Percentiles rank a stretch among this genome's conserved stretches.
Evolutionary conservation across 352 stramenopile genomes (phyloP).

Genomic region (Globisporangium cylindrosporum): DNA sequence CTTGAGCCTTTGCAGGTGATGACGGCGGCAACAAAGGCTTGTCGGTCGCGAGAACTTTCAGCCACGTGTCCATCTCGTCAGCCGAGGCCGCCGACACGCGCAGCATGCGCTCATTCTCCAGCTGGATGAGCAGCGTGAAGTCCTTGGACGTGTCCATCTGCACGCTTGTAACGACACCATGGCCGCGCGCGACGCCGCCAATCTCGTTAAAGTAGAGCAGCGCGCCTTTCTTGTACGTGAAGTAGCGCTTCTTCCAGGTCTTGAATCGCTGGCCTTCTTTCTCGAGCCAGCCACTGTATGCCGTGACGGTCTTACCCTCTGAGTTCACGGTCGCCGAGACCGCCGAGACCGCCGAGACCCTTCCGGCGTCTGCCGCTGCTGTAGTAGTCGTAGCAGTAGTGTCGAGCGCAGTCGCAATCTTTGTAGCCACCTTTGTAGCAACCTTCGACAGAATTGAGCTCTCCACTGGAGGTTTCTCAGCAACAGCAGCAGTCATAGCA

Average conservation of each 20-base stretch:
- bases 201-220: conserved; percentile 75
- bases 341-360: conserved; percentile 11
- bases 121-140: conserved; percentile 45
- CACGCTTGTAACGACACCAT: conserved; percentile 51
- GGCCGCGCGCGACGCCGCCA: conserved; percentile 51
- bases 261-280: conserved; percentile 76
- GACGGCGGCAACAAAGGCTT: neutral
- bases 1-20: neutral
- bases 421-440: neutral
- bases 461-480: neutral
- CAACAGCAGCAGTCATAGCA: neutral
- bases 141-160: conserved; percentile 43
- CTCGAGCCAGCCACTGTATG: conserved; percentile 67
- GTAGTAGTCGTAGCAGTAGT: neutral
- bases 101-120: conserved; percentile 31
- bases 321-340: conserved; percentile 17
- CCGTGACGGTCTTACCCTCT: conserved; percentile 22
- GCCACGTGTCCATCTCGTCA: conserved; percentile 46
- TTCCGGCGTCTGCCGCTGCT: neutral
- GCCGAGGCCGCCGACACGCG: conserved; percentile 31
- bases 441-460: neutral
- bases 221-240: conserved; percentile 63
- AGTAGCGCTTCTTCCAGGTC: conserved; percentile 77
- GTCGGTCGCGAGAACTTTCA: conserved; percentile 30
- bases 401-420: neutral